Base-by-base conservation (phyloP, 805 yeast species). In the Saccharomycodes ludwigii region DNA sequence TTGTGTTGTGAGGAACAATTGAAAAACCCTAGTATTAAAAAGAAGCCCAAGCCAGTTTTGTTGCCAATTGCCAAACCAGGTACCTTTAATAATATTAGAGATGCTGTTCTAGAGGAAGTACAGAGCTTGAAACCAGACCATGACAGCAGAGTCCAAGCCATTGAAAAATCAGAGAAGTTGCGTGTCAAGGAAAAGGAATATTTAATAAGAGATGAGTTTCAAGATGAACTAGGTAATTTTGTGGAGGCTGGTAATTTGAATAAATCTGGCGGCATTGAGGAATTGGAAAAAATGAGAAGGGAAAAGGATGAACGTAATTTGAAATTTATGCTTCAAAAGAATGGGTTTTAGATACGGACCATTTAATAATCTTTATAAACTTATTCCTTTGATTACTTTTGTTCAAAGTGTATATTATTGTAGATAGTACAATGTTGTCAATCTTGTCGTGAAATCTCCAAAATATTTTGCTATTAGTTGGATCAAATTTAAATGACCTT, bases 191-290 rank as follows among this genome's bases (percentile, higher is more conserved):
- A 83, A 47, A 67, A 69, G 35, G 76, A 68, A 36, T 56, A 74
- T 40, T 57, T 71, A 38, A 56, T 60, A 27, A 50, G 59, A 16
- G 77, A 73, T 40, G 77, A 76, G 33, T 88, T 88, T 47, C 82
- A 79, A 49, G 85, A 80, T 29, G 97, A 88, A 49, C 59, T 88
- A 5, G 91, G 76, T 2, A 78, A 71, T 14, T 88, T 84, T 62
- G 95, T 88, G 6, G 86, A 66, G 5, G 88, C 76, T 26, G 66
- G 71, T 18, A 79, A 68, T 47, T 62, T 88, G 36, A 82, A 81
- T 47, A 78, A 73, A 40, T 71, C 85, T 13, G 96, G 96, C 5
- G 96, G 97, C 1, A 68, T 85, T 14, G 93, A 81, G 39, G 96
- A 84, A 44, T 60, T 82, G 14, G 97, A 88, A 43, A 63, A 82